These are phyloP conservation scores for Gentiana macrophylla DNA, from an alignment of 257 asterid genomes.

Conservation along the genomic window DNA sequence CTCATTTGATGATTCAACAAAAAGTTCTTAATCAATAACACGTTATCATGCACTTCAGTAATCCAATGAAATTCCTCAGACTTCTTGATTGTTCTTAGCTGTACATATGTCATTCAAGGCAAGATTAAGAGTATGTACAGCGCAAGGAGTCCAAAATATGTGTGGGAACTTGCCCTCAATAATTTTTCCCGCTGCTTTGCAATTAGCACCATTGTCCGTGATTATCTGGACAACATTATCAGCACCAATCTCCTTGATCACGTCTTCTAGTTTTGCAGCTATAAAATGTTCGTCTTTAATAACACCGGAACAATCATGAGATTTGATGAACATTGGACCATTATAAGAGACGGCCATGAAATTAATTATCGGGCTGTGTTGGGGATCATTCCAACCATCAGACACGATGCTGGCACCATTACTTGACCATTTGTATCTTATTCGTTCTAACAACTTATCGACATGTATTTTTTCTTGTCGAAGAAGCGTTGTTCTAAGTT, in stretches of 20 bases:
- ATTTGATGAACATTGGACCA: conserved; percentile 6
- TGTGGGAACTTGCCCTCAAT: neutral
- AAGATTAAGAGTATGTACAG: conserved; percentile 12
- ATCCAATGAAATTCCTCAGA: conserved; percentile 4
- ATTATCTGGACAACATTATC: conserved; percentile 3
- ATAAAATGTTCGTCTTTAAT: too few species aligned
- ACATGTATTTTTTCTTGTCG: conserved; percentile 5
- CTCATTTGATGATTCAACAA: too few species aligned
- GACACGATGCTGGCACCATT: conserved; percentile 1
- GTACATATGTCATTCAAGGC: conserved; percentile 9
- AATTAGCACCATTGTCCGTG: conserved; percentile 8
- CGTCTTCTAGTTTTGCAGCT: neutral
- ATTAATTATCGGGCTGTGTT: conserved; percentile 11
- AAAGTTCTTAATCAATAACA: too few species aligned
- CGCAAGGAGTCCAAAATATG: conserved; percentile 10
- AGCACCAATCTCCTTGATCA: neutral
- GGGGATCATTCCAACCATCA: conserved; percentile 13
- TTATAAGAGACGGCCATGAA: conserved; percentile 6
- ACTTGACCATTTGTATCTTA: neutral
- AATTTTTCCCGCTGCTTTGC: conserved; percentile 1
- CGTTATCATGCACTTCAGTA: neutral
- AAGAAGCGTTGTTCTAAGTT: conserved; percentile 4
- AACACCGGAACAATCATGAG: neutral
- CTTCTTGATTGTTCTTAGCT: neutral
- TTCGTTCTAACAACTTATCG: neutral